These are phyloP conservation scores for Boletus sensibilis DNA, from an alignment of 768 basidiomycete genomes.

Conservation along the genomic window DNA sequence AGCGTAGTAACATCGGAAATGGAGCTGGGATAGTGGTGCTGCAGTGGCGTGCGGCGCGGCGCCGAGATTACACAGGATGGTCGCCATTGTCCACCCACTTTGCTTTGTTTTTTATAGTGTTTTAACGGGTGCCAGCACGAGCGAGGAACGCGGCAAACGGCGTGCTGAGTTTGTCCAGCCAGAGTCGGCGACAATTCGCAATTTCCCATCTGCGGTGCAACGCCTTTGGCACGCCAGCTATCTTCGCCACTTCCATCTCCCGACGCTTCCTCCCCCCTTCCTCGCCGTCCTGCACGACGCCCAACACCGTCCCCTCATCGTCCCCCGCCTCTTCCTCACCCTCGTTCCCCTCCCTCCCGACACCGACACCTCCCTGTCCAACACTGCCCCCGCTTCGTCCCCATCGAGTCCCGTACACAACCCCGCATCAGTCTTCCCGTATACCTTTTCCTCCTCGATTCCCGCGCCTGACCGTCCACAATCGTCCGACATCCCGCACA, in stretches of 20 bases:
- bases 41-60: not conserved
- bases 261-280: not conserved
- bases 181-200: constrained; percentile 19
- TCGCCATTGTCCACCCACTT: not conserved
- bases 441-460: constrained; percentile 5
- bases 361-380: not conserved
- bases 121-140: not conserved
- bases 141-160: constrained; percentile 23
- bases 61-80: not conserved
- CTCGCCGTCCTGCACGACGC: not conserved
- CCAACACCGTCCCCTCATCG: not conserved
- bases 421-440: constrained; percentile 1
- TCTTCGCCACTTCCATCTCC: constrained; percentile 25
- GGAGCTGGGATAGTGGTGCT: not conserved
- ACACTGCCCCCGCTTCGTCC: not conserved
- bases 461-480: not conserved
- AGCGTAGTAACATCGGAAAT: not conserved
- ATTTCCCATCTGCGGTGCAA: constrained; percentile 38
- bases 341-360: not conserved
- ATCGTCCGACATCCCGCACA: not conserved
- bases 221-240: constrained; percentile 32
- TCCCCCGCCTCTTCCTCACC: not conserved
- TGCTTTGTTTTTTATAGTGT: not conserved
- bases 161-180: constrained; percentile 33
- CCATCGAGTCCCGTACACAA: not conserved